Percentiles rank a stretch among this genome's conserved stretches.
These are phyloP conservation scores for Daldinia eschscholtzii DNA, from an alignment of 2,329 filamentous ascomycete genomes.

Conservation along the genomic window DNA sequence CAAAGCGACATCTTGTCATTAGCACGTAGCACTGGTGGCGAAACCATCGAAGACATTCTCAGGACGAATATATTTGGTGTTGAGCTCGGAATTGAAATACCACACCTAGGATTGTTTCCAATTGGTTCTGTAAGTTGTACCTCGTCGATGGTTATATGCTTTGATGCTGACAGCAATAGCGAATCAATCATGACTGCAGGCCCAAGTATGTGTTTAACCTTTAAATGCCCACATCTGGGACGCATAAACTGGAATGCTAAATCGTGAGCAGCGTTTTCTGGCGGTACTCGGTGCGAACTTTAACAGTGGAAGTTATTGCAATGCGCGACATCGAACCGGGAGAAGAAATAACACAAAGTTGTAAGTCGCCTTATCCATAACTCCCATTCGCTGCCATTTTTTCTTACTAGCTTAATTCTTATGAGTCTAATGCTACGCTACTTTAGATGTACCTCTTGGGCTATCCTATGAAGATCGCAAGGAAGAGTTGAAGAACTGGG, in stretches of 20 bases:
- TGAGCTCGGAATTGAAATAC: constrained; percentile 37
- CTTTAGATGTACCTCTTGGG: constrained; percentile 34
- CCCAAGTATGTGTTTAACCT: constrained; percentile 30
- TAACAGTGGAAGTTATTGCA: constrained; percentile 36
- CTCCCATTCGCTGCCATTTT: not conserved
- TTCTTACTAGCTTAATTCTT: not conserved
- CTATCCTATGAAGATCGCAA: constrained; percentile 34
- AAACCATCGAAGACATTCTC: constrained; percentile 37
- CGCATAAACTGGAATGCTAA: not conserved
- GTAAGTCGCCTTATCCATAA: constrained; percentile 20
- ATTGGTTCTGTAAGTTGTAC: constrained; percentile 31
- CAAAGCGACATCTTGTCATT: constrained; percentile 22
- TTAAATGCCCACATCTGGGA: not conserved
- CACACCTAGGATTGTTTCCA: constrained; percentile 30
- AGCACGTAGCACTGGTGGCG: constrained; percentile 29
- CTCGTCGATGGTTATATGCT: not conserved
- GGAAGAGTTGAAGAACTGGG: constrained; percentile 33
- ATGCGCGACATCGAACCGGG: constrained; percentile 35
- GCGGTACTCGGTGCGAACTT: constrained; percentile 33
- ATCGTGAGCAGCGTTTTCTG: constrained; percentile 29
- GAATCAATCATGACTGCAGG: constrained; percentile 40
- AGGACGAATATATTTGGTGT: constrained; percentile 40
- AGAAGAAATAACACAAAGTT: constrained; percentile 41
- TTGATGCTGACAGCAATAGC: constrained; percentile 22
- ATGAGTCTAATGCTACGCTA: not conserved